A percentile compares a stretch with the other conserved stretches of the same genome.
Evolutionary conservation across 2,329 filamentous ascomycete species (phyloP).

Genomic region (Apiospora hydei): DNA sequence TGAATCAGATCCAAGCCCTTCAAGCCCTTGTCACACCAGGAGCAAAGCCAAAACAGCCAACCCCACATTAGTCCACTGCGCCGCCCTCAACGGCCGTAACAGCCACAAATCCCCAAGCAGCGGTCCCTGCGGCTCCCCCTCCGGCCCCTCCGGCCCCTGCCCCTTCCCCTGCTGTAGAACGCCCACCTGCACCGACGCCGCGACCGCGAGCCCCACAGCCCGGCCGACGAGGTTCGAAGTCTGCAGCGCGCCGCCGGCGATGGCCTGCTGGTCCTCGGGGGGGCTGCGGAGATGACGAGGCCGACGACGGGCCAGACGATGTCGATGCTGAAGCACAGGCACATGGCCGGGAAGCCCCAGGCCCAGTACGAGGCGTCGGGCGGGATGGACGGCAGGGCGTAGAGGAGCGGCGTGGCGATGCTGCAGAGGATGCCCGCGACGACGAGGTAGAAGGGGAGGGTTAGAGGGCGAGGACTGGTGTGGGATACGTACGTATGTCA

Average conservation of each 20-base stretch:
- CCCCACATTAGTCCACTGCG: no score
- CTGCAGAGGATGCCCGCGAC: background rate
- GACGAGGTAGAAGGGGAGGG: background rate
- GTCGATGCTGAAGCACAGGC: background rate
- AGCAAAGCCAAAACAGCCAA: no score
- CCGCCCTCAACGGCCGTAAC: no score
- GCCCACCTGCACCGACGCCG: background rate
- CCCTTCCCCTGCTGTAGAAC: no score
- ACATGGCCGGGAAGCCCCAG: background rate
- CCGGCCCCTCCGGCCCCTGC: no score
- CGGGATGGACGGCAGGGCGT: background rate
- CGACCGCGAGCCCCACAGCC: background rate
- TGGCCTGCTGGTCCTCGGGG: background rate
- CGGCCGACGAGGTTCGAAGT: background rate
- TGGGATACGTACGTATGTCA: no score
- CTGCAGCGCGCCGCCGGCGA: background rate
- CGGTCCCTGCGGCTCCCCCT: no score
- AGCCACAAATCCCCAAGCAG: no score
- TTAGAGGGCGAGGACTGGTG: background rate
- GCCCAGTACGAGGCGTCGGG: background rate
- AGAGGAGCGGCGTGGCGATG: background rate
- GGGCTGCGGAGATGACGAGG: background rate
- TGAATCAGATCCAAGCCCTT: no score
- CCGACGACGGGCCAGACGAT: background rate
- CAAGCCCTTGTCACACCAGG: no score